phyloP scores from a whole-genome alignment of 2,329 filamentous ascomycete genomes.

The Alternaria arborescens region DNA sequence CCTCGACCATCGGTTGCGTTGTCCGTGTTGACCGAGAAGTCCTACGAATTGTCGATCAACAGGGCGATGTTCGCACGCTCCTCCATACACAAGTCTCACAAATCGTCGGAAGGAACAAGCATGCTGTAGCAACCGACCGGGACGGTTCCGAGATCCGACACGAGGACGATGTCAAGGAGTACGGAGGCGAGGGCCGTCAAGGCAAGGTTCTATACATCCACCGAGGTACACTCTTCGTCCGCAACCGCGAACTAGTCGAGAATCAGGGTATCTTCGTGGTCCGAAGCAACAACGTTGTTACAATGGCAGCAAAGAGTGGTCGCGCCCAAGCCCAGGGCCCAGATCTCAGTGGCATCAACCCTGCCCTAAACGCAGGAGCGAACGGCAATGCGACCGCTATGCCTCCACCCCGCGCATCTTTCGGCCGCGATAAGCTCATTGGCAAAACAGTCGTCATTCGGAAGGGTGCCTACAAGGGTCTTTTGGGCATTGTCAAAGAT shows the following conservation, averaged over 20 bases:
- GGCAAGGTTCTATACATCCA: conserved; percentile 95
- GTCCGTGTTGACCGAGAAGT: conserved; percentile 96
- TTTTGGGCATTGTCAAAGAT: conserved; percentile 95
- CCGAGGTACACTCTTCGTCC: conserved; percentile 88
- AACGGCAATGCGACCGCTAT: conserved; percentile 59
- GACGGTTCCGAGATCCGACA: conserved; percentile 91
- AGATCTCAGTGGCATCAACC: conserved; percentile 91
- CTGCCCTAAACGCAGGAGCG: conserved; percentile 71
- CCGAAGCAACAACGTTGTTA: conserved; percentile 83
- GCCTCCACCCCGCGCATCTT: conserved; percentile 72
- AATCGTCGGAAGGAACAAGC: conserved; percentile 81
- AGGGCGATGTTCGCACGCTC: conserved; percentile 80
- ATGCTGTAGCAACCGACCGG: conserved; percentile 89
- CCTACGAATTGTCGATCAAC: conserved; percentile 87
- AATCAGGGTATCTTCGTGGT: conserved; percentile 92
- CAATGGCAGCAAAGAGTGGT: conserved; percentile 92
- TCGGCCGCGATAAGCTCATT: conserved; percentile 82
- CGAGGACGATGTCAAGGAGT: conserved; percentile 92
- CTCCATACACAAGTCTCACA: conserved; percentile 93
- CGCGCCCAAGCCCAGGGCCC: conserved; percentile 75
- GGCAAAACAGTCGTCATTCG: conserved; percentile 91
- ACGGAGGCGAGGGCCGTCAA: conserved; percentile 81
- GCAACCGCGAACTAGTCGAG: conserved; percentile 83
- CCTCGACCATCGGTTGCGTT: conserved; percentile 89
- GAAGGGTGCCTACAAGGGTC: conserved; percentile 88